A percentile compares a stretch with the other conserved stretches of the same genome.
Conservation (phyloP, 331 rosid species). For the Spiraea crenata region DNA sequence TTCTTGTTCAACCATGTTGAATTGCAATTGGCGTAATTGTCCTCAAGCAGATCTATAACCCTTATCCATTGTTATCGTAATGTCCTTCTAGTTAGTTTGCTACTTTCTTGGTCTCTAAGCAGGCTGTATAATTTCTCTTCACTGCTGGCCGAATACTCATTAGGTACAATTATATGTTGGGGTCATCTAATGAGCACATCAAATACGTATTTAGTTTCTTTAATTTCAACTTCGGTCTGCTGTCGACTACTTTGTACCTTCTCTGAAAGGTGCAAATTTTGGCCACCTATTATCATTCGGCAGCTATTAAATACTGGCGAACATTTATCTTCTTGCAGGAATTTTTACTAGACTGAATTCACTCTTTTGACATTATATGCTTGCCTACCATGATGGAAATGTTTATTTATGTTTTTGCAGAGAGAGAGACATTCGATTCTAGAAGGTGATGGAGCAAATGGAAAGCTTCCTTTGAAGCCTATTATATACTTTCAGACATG, state of each 20-base stretch:
- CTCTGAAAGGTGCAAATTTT: not conserved
- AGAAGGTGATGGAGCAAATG: conserved; percentile 68
- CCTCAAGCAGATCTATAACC: not conserved
- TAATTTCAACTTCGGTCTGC: not conserved
- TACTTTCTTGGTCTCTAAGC: not conserved
- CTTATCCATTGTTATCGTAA: not conserved
- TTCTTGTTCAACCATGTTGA: not conserved
- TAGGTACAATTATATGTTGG: not conserved
- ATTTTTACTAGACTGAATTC: not conserved
- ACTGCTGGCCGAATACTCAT: not conserved
- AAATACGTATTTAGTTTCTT: not conserved
- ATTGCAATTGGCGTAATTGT: not conserved
- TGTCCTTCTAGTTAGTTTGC: not conserved
- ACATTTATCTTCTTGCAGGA: not conserved
- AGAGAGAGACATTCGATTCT: conserved; percentile 69
- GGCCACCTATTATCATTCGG: not conserved
- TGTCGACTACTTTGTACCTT: not conserved
- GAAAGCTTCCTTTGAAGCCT: conserved; percentile 69
- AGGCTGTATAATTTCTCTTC: conserved; percentile 2
- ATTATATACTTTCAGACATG: conserved; percentile 74
- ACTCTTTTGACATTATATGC: not conserved
- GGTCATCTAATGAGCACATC: not conserved
- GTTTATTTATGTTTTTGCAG: conserved; percentile 36
- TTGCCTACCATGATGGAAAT: not conserved
- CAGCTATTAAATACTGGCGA: not conserved